Percentiles rank a stretch among this genome's conserved stretches.
These are phyloP conservation scores for Papilionanthe hybrid DNA, from an alignment of 116 monocot genomes.

Conservation along the genomic window DNA sequence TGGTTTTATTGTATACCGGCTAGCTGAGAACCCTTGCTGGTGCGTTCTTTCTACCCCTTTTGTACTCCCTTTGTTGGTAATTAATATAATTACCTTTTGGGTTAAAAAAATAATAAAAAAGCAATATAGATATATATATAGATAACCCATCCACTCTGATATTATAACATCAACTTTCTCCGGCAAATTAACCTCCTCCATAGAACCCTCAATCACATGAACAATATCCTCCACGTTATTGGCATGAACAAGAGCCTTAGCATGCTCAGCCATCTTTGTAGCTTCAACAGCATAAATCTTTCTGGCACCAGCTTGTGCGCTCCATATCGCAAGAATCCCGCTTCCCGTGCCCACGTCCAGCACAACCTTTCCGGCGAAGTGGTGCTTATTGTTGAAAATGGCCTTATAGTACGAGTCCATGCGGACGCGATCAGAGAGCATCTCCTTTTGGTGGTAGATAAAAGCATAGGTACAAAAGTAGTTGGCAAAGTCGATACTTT, in stretches of 20 bases:
- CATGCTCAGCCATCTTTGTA: constrained; percentile 94
- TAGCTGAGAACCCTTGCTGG: no score
- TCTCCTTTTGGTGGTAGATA: constrained; percentile 99
- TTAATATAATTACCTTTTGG: no score
- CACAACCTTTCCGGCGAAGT: constrained; percentile 68
- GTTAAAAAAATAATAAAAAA: no score
- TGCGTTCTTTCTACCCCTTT: no score
- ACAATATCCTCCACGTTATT: constrained; percentile 66
- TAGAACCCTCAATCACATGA: constrained; percentile 83
- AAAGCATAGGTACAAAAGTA: constrained; percentile 95
- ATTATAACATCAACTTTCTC: constrained; percentile 99
- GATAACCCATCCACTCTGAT: no score
- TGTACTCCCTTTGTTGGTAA: no score
- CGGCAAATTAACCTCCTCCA: constrained; percentile 75
- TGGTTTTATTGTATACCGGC: no score
- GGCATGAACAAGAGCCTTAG: constrained; percentile 56
- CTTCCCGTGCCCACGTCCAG: constrained; percentile 97
- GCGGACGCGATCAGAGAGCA: constrained; percentile 92
- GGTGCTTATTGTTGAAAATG: constrained; percentile 74
- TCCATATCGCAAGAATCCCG: constrained; percentile 94
- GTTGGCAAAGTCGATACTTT: constrained; percentile 89
- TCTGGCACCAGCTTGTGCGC: constrained; percentile 90
- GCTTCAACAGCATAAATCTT: constrained; percentile 96
- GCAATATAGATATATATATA: no score
- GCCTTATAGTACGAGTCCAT: constrained; percentile 95